Evolutionary conservation across 176 grass and related monocot genomes (phyloP), one percentile per base, ranked within the genome.

Genomic region (Tillandsia fasciculata): DNA sequence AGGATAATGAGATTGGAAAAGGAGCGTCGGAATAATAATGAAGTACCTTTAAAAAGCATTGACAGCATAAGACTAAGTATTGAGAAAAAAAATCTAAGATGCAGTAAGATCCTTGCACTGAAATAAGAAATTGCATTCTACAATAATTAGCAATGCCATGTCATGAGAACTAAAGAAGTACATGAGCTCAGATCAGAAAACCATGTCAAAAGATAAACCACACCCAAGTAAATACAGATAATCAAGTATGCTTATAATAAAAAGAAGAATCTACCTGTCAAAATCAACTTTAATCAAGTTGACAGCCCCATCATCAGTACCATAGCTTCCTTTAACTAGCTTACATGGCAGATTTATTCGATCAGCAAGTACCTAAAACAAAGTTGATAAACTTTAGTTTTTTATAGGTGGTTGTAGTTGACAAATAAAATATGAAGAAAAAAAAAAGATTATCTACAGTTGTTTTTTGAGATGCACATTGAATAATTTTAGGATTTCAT

Each of bases 241-340:
- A 63, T 27, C 11, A 69, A 13, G 42, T 61, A 61, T 20, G 22
- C 15, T 61, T 15, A 29, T 48, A 75, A 42, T 24, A 33, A n/a
- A 49, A 66, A 56, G 12, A 15, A 61, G 53, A 77, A 69, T 9
- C 65, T 74, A 99, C 94, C 90, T 90, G 56, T 77, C 77, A 86
- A 76, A 93, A 87, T 93, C 94, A 77, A 88, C 66, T 86, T 99
- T 93, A 80, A 99, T 83, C 67, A 93, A 86, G 74, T 99, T 99
- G 75, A 99, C 83, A 76, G 89, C 94, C 69, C 94, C 94, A 83
- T 93, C 94, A 70, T 99, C 94, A 12, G 87, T 90, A 72, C 94
- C 94, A 10, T 79, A 99, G 67, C 86, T 90, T 74, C 89, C 94
- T 83, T 89, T 99, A 9, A 99, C 87, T 83, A 99, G 86, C 69